phyloP scores from a whole-genome alignment of 2,329 filamentous ascomycete genomes.

The Phialocephala sp. region DNA sequence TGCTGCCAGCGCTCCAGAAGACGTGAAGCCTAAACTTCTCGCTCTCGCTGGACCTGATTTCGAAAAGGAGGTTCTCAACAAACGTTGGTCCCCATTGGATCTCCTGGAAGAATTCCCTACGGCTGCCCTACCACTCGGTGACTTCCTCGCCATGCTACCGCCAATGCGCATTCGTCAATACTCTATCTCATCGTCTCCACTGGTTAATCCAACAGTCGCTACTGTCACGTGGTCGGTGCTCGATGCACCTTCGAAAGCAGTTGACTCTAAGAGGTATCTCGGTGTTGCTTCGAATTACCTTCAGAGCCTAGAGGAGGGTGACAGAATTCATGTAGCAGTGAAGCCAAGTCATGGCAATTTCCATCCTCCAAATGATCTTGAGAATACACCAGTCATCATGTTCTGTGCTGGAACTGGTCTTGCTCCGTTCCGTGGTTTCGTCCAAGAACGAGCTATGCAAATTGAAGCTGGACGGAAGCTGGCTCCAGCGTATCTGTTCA shows the following conservation, averaged over 20 bases:
- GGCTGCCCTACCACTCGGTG: conserved; percentile 65
- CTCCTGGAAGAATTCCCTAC: conserved; percentile 68
- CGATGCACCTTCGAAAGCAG: conserved; percentile 48
- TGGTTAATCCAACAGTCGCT: conserved; percentile 68
- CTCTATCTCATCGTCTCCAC: conserved; percentile 77
- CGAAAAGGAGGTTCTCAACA: conserved; percentile 45
- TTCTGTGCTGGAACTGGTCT: conserved; percentile 47
- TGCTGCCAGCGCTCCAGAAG: conserved; percentile 52
- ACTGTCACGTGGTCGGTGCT: conserved; percentile 67
- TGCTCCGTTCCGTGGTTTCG: conserved; percentile 55
- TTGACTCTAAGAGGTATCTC: conserved; percentile 48
- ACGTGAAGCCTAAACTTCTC: conserved; percentile 49
- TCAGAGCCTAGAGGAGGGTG: conserved; percentile 45
- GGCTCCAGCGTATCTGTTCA: conserved; percentile 38
- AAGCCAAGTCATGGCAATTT: conserved; percentile 45
- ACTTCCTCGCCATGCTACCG: conserved; percentile 74
- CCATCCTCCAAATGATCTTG: conserved; percentile 40
- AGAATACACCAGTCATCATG: conserved; percentile 43
- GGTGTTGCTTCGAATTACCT: conserved; percentile 57
- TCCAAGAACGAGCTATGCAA: conserved; percentile 54
- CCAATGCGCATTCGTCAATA: conserved; percentile 82
- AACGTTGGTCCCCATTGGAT: conserved; percentile 69
- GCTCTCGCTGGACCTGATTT: conserved; percentile 38
- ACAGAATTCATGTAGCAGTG: conserved; percentile 48
- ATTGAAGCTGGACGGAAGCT: conserved; percentile 44